phyloP scores from a whole-genome alignment of 2,329 filamentous ascomycete species.

The Aureobasidium sp. region DNA sequence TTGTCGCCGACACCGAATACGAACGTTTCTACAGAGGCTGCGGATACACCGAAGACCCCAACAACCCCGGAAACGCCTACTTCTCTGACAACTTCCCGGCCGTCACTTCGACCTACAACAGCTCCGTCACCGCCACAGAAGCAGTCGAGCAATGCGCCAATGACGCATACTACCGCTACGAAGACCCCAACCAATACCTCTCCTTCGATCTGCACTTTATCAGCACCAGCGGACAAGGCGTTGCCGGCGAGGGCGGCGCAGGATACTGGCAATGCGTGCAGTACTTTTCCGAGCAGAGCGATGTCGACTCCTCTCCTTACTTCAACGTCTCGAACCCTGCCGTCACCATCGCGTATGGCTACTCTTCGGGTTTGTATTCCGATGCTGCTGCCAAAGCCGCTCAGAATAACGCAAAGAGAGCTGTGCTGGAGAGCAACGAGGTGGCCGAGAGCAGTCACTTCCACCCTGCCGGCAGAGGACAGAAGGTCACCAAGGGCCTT shows the following conservation, averaged over 20 bases:
- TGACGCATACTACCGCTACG: slow-evolving; percentile 4
- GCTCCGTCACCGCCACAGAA: not conserved
- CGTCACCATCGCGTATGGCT: slow-evolving; percentile 3
- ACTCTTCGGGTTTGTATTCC: slow-evolving; percentile 5
- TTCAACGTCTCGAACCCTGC: not conserved
- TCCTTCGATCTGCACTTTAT: slow-evolving; percentile 13
- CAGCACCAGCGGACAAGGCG: not conserved
- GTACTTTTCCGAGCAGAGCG: slow-evolving; percentile 13
- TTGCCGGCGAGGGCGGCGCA: not conserved
- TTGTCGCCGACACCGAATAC: not conserved
- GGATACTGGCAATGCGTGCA: slow-evolving; percentile 8
- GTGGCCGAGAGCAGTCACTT: not conserved
- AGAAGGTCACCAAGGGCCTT: not conserved
- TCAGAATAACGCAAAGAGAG: not conserved
- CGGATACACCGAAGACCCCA: slow-evolving; percentile 3
- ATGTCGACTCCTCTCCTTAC: not conserved
- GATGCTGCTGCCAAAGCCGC: slow-evolving; percentile 1
- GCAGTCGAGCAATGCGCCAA: slow-evolving; percentile 1
- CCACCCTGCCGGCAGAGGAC: not conserved
- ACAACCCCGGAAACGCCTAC: slow-evolving; percentile 10
- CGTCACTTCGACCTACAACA: not conserved
- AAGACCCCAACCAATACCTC: slow-evolving; percentile 4
- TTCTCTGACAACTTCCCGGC: slow-evolving; percentile 10
- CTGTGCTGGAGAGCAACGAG: not conserved
- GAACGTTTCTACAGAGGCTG: slow-evolving; percentile 11